Evolutionary conservation across 345 rosid species (phyloP).

Genomic region (Viola odorata): DNA sequence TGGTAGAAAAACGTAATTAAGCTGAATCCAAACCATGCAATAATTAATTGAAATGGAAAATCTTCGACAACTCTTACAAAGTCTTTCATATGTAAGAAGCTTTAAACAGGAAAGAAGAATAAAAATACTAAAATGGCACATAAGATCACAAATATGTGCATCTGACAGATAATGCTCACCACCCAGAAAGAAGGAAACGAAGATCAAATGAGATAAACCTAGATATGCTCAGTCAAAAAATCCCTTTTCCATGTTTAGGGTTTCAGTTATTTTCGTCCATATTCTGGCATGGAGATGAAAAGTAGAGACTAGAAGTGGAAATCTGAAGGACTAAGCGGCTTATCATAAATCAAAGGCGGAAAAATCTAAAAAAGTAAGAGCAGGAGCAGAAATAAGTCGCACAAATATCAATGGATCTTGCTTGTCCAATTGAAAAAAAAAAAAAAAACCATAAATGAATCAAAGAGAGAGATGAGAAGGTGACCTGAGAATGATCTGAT

Average conservation of each 20-base stretch:
- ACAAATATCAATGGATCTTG: constrained; percentile 24
- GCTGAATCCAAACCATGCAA: not conserved
- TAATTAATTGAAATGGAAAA: constrained; percentile 18
- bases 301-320: too few relatives aligned
- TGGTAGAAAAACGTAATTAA: constrained; percentile 11
- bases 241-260: too few relatives aligned
- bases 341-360: too few relatives aligned
- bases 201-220: too few relatives aligned
- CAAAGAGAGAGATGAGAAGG: constrained; percentile 9
- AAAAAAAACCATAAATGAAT: constrained; percentile 3
- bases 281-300: too few relatives aligned
- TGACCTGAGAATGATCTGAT: constrained; percentile 47
- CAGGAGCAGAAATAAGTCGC: constrained; percentile 15
- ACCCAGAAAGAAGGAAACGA: too few relatives aligned
- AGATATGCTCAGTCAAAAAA: too few relatives aligned
- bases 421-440: not conserved
- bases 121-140: not conserved
- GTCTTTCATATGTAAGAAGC: not conserved
- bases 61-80: constrained; percentile 19
- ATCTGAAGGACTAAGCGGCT: too few relatives aligned
- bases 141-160: not conserved
- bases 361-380: not conserved
- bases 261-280: too few relatives aligned
- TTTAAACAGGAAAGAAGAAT: too few relatives aligned
- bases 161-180: too few relatives aligned